phyloP scores from a whole-genome alignment of 2,329 filamentous ascomycete genomes.

The Xylaria sp. region DNA sequence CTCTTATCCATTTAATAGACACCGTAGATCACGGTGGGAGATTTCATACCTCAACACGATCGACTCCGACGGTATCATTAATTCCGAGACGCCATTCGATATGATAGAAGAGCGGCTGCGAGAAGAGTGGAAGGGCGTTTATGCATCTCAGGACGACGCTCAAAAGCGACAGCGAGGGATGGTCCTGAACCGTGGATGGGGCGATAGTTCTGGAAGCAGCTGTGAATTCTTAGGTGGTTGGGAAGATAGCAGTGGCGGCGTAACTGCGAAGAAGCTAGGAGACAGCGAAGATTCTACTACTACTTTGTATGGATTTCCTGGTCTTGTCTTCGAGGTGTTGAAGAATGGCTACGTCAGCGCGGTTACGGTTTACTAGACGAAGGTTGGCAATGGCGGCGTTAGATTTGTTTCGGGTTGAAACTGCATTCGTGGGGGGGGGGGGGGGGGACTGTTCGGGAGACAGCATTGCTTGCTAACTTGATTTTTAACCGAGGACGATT shows the following conservation, averaged over 20 bases:
- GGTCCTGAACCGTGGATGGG: slow-evolving; percentile 90
- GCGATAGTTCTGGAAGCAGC: slow-evolving; percentile 88
- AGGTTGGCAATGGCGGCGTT: slow-evolving; percentile 1
- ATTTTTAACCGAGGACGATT: too few relatives aligned
- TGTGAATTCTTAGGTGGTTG: slow-evolving; percentile 84
- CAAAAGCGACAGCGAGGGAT: slow-evolving; percentile 69
- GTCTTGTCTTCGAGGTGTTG: slow-evolving; percentile 92
- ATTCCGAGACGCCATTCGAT: slow-evolving; percentile 80
- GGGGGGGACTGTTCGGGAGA: not conserved
- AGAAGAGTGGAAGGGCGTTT: slow-evolving; percentile 71
- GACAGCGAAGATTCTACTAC: slow-evolving; percentile 68
- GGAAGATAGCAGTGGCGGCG: slow-evolving; percentile 71
- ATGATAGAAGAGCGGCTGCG: slow-evolving; percentile 72
- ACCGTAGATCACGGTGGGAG: slow-evolving; percentile 87
- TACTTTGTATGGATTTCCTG: slow-evolving; percentile 90
- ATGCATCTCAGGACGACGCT: slow-evolving; percentile 59
- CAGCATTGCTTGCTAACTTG: not conserved
- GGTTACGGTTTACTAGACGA: slow-evolving; percentile 78
- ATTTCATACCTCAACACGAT: slow-evolving; percentile 64
- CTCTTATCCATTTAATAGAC: slow-evolving; percentile 94
- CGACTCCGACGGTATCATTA: slow-evolving; percentile 53
- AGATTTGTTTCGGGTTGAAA: not conserved
- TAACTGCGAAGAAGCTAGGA: slow-evolving; percentile 58
- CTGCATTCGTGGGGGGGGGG: not conserved
- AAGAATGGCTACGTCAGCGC: slow-evolving; percentile 90